Conservation (phyloP, 1,139 yeast genomes). For the Torulaspora pretoriensis region DNA sequence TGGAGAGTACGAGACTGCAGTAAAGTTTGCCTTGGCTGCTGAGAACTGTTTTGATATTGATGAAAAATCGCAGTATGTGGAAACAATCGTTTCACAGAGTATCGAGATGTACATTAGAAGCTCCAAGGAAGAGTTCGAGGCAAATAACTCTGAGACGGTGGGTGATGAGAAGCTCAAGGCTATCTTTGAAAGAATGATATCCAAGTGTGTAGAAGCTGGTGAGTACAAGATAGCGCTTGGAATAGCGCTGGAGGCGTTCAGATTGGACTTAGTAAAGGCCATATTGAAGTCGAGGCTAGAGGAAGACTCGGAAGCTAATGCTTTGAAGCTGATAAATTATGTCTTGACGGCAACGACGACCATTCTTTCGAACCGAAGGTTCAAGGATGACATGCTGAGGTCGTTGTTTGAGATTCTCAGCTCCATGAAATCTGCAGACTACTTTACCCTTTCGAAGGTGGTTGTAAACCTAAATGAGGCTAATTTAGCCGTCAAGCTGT, state of each 20-base stretch:
- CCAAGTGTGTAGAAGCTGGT: conserved; percentile 65
- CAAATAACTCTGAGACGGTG: conserved; percentile 31
- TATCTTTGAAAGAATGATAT: conserved; percentile 83
- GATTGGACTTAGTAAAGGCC: conserved; percentile 73
- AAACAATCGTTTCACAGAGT: conserved; percentile 90
- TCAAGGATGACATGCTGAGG: conserved; percentile 61
- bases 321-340: conserved; percentile 61
- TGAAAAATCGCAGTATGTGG: conserved; percentile 79
- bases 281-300: conserved; percentile 50
- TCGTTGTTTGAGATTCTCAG: conserved; percentile 59
- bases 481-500: conserved; percentile 61
- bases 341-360: conserved; percentile 72
- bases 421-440: conserved; percentile 62
- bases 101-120: conserved; percentile 72
- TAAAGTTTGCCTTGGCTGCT: conserved; percentile 80
- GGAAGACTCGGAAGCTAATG: conserved; percentile 45
- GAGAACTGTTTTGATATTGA: conserved; percentile 67
- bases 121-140: conserved; percentile 53
- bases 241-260: conserved; percentile 80
- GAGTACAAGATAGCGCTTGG: conserved; percentile 86
- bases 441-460: conserved; percentile 76
- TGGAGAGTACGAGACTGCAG: conserved; percentile 91
- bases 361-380: conserved; percentile 58
- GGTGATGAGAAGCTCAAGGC: conserved; percentile 61
- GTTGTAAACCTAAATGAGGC: conserved; percentile 84